Percentiles rank a stretch among this genome's conserved stretches.
Evolutionary conservation across 345 rosid species (phyloP).

Genomic region (Camelina laxa): DNA sequence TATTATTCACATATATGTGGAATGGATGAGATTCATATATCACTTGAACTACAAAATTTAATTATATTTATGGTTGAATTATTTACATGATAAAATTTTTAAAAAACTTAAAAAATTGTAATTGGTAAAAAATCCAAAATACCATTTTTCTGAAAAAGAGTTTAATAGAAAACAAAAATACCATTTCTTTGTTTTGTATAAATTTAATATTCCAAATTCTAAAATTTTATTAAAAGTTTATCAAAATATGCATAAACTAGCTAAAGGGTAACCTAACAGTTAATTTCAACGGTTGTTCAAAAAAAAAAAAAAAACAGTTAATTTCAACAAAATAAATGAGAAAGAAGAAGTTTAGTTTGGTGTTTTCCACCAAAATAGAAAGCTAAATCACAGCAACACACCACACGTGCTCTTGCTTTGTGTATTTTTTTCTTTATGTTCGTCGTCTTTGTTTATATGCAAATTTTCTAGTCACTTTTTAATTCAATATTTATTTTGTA

Average conservation of each 20-base stretch:
- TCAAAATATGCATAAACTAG: not conserved
- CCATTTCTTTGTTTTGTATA: too few species aligned
- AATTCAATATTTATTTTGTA: not conserved
- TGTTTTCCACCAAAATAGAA: constrained; percentile 27
- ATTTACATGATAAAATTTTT: not conserved
- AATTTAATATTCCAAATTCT: too few species aligned
- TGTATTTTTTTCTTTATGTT: not conserved
- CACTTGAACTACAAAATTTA: not conserved
- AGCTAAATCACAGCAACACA: constrained; percentile 29
- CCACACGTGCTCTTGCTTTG: constrained; percentile 37
- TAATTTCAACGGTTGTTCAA: not conserved
- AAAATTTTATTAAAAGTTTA: too few species aligned
- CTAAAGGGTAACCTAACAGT: not conserved
- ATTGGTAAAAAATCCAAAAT: too few species aligned
- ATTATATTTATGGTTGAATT: not conserved
- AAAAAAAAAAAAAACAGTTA: too few species aligned
- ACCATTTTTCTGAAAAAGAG: too few species aligned
- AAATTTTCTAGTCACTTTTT: not conserved
- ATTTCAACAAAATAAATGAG: constrained; percentile 15
- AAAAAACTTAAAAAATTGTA: too few species aligned
- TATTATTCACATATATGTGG: not conserved
- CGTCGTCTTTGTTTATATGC: not conserved
- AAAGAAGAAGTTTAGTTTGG: constrained; percentile 14
- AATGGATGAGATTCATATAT: not conserved
- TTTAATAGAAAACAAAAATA: too few species aligned